These are phyloP conservation scores for Crithidia expoeki DNA, from an alignment of 208 protist species.

Conservation along the genomic window DNA sequence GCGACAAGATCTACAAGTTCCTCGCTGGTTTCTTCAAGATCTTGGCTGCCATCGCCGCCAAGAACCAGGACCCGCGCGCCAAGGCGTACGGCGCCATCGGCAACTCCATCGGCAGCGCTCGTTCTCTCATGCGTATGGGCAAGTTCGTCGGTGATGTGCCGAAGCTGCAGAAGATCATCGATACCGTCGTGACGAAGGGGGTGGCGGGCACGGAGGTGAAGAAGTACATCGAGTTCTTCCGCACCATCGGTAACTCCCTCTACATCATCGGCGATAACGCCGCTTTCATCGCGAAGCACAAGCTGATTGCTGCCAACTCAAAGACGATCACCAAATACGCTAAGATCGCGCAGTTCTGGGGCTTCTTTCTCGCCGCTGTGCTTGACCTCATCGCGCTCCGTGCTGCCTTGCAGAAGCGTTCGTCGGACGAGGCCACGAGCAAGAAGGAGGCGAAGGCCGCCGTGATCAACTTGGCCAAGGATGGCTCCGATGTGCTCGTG, in stretches of 20 bases:
- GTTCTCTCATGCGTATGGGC: conserved; percentile 91
- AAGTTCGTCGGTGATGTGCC: conserved; percentile 87
- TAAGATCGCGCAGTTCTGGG: conserved; percentile 93
- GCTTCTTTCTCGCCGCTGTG: conserved; percentile 88
- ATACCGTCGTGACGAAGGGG: conserved; percentile 42
- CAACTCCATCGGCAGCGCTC: conserved; percentile 78
- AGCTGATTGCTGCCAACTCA: conserved; percentile 58
- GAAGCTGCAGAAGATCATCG: conserved; percentile 75
- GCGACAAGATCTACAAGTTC: conserved; percentile 94
- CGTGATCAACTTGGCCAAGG: conserved; percentile 80
- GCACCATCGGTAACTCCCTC: conserved; percentile 83
- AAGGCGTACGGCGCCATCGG: conserved; percentile 63
- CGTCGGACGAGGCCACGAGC: conserved; percentile 49
- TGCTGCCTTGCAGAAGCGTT: conserved; percentile 60
- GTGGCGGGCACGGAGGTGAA: conserved; percentile 52
- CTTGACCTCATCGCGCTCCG: conserved; percentile 83
- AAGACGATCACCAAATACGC: conserved; percentile 62
- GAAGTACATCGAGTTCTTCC: conserved; percentile 84
- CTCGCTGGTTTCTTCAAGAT: conserved; percentile 82
- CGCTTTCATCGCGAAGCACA: conserved; percentile 84
- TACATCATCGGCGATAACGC: conserved; percentile 92
- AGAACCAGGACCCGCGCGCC: conserved; percentile 43
- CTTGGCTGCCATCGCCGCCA: conserved; percentile 47
- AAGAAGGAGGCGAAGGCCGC: conserved; percentile 81
- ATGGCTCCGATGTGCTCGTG: conserved; percentile 81